phyloP scores from a whole-genome alignment of 352 stramenopile genomes.

The Globisporangium echinulatum region DNA sequence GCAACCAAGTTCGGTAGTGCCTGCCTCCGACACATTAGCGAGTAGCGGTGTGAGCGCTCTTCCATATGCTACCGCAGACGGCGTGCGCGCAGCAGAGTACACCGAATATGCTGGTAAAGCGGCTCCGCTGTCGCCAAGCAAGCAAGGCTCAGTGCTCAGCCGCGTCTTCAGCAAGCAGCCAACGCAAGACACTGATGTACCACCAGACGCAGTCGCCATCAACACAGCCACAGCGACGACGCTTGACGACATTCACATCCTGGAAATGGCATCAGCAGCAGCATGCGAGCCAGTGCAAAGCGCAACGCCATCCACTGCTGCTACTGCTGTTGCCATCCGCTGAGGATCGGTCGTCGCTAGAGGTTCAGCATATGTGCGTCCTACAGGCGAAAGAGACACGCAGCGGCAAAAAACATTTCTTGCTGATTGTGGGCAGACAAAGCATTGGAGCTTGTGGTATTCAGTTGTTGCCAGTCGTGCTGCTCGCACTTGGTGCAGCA shows the following conservation, averaged over 20 bases:
- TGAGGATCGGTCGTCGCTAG: neutral
- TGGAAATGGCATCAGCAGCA: neutral
- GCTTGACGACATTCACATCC: neutral
- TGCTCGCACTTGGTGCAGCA: too few species aligned
- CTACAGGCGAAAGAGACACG: neutral
- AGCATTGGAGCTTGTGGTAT: too few species aligned
- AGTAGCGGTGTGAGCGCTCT: neutral
- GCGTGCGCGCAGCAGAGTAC: neutral
- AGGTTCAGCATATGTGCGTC: neutral
- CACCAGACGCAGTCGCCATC: neutral
- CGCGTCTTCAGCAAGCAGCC: slow-evolving; percentile 14
- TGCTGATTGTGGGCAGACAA: too few species aligned
- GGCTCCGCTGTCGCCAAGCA: neutral
- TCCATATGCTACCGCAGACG: neutral
- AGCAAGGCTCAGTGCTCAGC: slow-evolving; percentile 21
- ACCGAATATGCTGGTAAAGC: neutral
- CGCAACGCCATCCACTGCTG: neutral
- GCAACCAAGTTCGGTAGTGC: neutral
- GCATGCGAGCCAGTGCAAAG: neutral
- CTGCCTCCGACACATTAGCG: neutral
- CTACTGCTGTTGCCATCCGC: too few species aligned
- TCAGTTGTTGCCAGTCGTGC: too few species aligned
- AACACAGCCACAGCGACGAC: neutral
- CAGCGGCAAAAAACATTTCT: neutral
- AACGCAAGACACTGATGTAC: slow-evolving; percentile 6